Evolutionary conservation across 306 rosid genomes (phyloP).

Genomic region (Gillenia trifoliata): DNA sequence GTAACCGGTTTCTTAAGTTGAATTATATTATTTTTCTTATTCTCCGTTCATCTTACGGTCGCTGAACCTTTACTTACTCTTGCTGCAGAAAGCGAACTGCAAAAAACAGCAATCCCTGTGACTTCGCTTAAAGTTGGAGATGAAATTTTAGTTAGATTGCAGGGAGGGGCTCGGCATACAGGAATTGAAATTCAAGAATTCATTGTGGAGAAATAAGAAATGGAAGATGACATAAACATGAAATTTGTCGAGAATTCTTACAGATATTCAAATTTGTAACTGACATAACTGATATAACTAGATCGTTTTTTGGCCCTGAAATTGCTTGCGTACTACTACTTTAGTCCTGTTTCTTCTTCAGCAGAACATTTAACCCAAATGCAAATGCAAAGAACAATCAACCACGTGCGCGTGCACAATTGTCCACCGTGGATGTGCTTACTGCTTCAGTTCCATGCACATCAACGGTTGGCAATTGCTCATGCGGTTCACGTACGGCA

Average conservation of each 20-base stretch:
- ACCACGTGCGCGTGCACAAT: too few species aligned
- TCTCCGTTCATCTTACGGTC: slow-evolving; percentile 1
- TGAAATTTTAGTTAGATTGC: slow-evolving; percentile 63
- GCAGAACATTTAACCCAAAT: background rate
- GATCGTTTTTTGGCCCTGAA: background rate
- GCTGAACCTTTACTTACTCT: slow-evolving; percentile 1
- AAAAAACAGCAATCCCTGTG: slow-evolving; percentile 55
- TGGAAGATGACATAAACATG: slow-evolving; percentile 1
- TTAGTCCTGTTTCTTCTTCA: background rate
- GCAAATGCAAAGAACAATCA: too few species aligned
- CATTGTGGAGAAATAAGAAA: slow-evolving; percentile 73
- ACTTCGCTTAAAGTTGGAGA: slow-evolving; percentile 76
- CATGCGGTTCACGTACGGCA: background rate
- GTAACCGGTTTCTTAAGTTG: background rate
- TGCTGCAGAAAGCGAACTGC: slow-evolving; percentile 36
- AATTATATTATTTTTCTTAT: slow-evolving; percentile 5
- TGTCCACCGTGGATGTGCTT: background rate
- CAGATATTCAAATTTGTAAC: slow-evolving; percentile 1
- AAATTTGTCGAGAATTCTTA: slow-evolving; percentile 15
- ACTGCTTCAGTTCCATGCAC: background rate
- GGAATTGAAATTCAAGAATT: slow-evolving; percentile 94
- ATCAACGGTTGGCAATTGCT: background rate
- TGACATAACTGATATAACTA: background rate
- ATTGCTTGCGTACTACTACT: background rate
- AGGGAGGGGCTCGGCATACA: slow-evolving; percentile 87